Evolutionary conservation across 768 basidiomycete genomes (phyloP).

Genomic region (Albatrellus ellisii): DNA sequence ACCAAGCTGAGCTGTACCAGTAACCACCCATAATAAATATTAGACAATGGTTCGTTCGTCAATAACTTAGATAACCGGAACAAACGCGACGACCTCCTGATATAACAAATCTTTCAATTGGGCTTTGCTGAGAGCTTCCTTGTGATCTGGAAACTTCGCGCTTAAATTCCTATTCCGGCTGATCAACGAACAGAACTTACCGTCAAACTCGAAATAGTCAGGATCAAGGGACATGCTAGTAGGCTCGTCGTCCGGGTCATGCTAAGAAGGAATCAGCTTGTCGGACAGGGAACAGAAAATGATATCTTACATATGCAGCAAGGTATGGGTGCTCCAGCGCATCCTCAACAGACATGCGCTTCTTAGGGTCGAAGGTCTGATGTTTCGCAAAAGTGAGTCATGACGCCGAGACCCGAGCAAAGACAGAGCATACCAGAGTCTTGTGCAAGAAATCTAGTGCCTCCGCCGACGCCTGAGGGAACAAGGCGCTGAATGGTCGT

Average conservation of each 20-base stretch:
- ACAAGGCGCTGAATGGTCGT: constrained; percentile 54
- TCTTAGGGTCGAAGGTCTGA: constrained; percentile 81
- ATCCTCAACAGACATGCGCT: constrained; percentile 70
- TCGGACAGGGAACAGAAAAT: not conserved
- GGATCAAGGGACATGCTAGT: constrained; percentile 66
- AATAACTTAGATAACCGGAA: constrained; percentile 37
- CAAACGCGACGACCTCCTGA: constrained; percentile 72
- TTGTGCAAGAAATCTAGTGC: constrained; percentile 63
- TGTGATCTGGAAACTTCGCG: constrained; percentile 42
- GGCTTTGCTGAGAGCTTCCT: constrained; percentile 64
- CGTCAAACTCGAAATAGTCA: constrained; percentile 85
- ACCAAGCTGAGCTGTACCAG: not conserved
- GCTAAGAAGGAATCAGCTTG: constrained; percentile 25
- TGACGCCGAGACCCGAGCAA: not conserved
- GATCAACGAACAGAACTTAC: constrained; percentile 26
- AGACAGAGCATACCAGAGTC: constrained; percentile 38
- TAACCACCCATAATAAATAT: constrained; percentile 3
- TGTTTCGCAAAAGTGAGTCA: not conserved
- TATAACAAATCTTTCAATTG: constrained; percentile 77
- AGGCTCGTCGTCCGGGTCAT: constrained; percentile 88
- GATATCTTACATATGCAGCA: constrained; percentile 49
- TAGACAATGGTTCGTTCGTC: constrained; percentile 1
- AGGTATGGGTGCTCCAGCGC: constrained; percentile 78
- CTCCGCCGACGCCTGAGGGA: constrained; percentile 62
- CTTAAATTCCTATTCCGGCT: no score